phyloP scores from a whole-genome alignment of 148 eudicot genomes.

The Amaranthus cruentus region DNA sequence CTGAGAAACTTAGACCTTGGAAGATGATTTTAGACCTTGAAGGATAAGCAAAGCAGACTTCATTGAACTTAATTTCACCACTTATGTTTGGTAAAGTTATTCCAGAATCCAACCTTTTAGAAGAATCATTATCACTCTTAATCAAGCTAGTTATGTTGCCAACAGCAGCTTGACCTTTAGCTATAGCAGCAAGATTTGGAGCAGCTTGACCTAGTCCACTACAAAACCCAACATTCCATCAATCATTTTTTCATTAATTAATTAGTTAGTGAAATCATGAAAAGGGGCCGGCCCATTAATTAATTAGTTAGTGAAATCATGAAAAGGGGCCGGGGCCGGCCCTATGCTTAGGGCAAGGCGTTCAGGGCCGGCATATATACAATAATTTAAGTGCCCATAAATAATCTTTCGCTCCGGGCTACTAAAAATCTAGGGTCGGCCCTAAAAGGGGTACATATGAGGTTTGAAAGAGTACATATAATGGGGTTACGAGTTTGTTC shows the following conservation, averaged over 20 bases:
- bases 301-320: too few species aligned
- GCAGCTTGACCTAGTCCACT: conserved; percentile 70
- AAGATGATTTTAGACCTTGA: conserved; percentile 46
- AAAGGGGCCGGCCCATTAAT: too few species aligned
- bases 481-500: too few species aligned
- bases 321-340: too few species aligned
- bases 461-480: too few species aligned
- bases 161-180: conserved; percentile 49
- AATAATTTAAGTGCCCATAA: not conserved
- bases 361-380: too few species aligned
- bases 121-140: conserved; percentile 23
- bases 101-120: conserved; percentile 18
- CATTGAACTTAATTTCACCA: conserved; percentile 49
- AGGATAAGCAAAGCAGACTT: conserved; percentile 55
- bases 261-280: too few species aligned
- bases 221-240: not conserved
- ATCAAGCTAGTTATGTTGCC: conserved; percentile 41
- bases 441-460: too few species aligned
- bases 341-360: too few species aligned
- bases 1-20: conserved; percentile 43
- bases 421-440: too few species aligned
- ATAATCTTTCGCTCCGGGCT: not conserved
- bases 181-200: conserved; percentile 51
- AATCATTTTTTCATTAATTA: too few species aligned
- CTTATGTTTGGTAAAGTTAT: conserved; percentile 24